Evolutionary conservation across 2,329 filamentous ascomycete species (phyloP).

Genomic region (Talaromyces piceae): DNA sequence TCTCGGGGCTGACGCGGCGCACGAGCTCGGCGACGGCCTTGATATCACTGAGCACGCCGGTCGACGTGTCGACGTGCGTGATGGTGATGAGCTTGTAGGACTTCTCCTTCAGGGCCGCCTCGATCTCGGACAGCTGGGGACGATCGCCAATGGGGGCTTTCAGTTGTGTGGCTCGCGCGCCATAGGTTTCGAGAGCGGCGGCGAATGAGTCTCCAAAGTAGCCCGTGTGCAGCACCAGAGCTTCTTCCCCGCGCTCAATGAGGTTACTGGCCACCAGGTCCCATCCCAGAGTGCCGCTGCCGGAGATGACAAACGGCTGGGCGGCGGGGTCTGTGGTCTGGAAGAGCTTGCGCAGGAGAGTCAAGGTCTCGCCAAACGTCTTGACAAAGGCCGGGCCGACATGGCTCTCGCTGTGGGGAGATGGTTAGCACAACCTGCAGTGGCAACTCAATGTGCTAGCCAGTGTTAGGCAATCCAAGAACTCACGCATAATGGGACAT

Average conservation of each 20-base stretch:
- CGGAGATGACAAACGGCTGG: constrained; percentile 89
- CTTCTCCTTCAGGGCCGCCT: constrained; percentile 80
- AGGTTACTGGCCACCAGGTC: constrained; percentile 93
- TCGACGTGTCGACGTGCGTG: constrained; percentile 96
- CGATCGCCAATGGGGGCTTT: constrained; percentile 82
- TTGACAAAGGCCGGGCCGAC: constrained; percentile 83
- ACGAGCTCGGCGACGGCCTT: constrained; percentile 76
- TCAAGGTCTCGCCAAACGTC: constrained; percentile 81
- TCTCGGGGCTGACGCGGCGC: constrained; percentile 79
- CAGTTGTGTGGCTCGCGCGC: constrained; percentile 80
- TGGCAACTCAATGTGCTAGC: too few relatives aligned
- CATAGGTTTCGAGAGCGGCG: constrained; percentile 85
- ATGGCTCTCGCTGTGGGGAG: constrained; percentile 70
- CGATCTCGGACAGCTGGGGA: constrained; percentile 78
- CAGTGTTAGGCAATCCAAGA: too few relatives aligned
- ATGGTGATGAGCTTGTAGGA: constrained; percentile 91
- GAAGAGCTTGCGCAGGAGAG: constrained; percentile 87
- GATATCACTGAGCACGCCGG: constrained; percentile 87
- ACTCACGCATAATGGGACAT: constrained; percentile 76
- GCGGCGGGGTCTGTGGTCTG: constrained; percentile 73
- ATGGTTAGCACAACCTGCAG: not conserved
- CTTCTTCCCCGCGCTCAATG: constrained; percentile 80
- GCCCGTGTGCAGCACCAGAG: constrained; percentile 86
- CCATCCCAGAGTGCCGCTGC: constrained; percentile 94
- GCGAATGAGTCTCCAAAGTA: constrained; percentile 97